Conservation (phyloP, 176 grass and related monocot genomes). For the Ensete ventricosum region DNA sequence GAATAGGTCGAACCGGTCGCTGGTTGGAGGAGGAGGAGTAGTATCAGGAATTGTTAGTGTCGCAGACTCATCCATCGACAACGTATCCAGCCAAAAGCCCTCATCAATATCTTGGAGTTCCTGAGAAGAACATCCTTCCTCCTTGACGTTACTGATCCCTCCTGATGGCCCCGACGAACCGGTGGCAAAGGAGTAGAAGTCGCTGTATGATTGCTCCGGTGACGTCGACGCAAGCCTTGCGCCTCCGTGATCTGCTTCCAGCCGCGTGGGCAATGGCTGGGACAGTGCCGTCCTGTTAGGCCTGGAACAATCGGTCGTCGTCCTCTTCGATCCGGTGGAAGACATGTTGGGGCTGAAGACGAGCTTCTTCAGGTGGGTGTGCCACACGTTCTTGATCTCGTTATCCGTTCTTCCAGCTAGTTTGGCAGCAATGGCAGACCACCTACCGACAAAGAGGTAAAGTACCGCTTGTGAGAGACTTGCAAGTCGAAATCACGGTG, state of each 20-base stretch:
- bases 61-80: not conserved
- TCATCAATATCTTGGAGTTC: constrained; percentile 30
- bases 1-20: not conserved
- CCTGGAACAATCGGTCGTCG: not conserved
- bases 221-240: not conserved
- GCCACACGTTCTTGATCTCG: constrained; percentile 23
- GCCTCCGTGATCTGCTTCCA: not conserved
- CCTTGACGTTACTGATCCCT: constrained; percentile 7
- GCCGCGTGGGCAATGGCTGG: too few relatives aligned
- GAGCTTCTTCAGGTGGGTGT: constrained; percentile 11
- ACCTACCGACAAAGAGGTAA: not conserved
- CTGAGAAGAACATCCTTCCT: constrained; percentile 28
- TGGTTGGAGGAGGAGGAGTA: not conserved
- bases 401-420: constrained; percentile 10
- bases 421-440: constrained; percentile 11
- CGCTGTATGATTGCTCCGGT: not conserved
- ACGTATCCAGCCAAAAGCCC: constrained; percentile 37
- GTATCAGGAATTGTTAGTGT: constrained; percentile 1
- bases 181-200: not conserved
- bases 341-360: not conserved
- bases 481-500: not conserved
- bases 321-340: not conserved
- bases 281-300: too few relatives aligned
- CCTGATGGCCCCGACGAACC: not conserved
- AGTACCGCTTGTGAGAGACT: not conserved